Conservation (phyloP, 202 grass and related monocot species). For the Alloteropsis angusta region DNA sequence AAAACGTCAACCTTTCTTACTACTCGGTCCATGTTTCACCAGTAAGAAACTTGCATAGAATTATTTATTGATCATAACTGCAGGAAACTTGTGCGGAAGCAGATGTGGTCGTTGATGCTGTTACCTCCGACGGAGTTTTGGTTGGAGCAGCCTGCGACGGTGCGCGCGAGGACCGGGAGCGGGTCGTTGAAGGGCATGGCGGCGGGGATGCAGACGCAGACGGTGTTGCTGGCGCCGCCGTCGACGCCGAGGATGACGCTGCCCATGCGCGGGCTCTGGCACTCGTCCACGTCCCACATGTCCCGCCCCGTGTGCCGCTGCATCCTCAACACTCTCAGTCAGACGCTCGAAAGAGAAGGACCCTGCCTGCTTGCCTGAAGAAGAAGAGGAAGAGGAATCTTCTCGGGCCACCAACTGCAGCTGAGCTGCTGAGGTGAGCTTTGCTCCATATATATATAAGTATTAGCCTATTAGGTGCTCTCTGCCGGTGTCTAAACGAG, state of each 20-base stretch:
- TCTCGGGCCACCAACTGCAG: too few relatives aligned
- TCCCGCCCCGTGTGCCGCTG: constrained; percentile 32
- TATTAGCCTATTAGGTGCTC: background rate
- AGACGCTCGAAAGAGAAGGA: background rate
- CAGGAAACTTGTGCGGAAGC: background rate
- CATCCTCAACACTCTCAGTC: constrained; percentile 12
- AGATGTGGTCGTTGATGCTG: background rate
- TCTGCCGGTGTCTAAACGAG: background rate
- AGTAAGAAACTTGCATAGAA: background rate
- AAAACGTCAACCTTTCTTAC: background rate
- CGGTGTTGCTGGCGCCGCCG: constrained; percentile 60
- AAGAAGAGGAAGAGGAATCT: background rate
- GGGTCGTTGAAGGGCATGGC: constrained; percentile 44
- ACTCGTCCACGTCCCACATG: constrained; percentile 35
- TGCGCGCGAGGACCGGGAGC: constrained; percentile 54
- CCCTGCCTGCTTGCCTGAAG: background rate
- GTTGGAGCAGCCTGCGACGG: constrained; percentile 63
- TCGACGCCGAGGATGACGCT: constrained; percentile 70
- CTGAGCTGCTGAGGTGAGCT: too few relatives aligned
- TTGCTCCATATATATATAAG: constrained; percentile 24
- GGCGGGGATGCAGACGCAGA: constrained; percentile 66
- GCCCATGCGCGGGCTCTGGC: constrained; percentile 25
- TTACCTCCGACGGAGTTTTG: constrained; percentile 77
- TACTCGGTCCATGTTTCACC: background rate
- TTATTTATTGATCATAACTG: background rate